Evolutionary conservation across 257 asterid species (phyloP).

Genomic region (Plectranthus barbatus): DNA sequence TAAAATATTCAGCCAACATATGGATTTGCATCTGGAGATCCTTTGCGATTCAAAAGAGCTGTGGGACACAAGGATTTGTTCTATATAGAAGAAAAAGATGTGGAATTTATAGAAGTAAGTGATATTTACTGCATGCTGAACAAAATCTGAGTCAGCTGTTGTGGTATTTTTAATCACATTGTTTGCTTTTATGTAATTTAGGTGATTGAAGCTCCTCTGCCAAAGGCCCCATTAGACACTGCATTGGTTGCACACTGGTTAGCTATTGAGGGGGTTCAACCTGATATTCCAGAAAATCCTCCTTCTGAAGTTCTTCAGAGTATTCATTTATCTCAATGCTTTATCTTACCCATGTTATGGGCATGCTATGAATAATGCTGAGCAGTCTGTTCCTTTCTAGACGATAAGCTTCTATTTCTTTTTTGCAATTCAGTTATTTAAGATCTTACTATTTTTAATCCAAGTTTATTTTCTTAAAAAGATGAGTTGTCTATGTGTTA

Average conservation of each 20-base stretch:
- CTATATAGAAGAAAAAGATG: conserved; percentile 78
- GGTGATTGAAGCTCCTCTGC: conserved; percentile 97
- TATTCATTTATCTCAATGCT: conserved; percentile 15
- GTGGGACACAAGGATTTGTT: conserved; percentile 91
- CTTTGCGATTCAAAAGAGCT: conserved; percentile 79
- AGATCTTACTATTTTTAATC: background rate
- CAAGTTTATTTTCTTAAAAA: background rate
- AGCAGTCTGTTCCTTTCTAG: background rate
- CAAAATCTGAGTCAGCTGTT: background rate
- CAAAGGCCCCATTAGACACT: conserved; percentile 84
- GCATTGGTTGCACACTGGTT: conserved; percentile 85
- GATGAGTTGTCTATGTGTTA: conserved; percentile 23
- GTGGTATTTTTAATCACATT: background rate
- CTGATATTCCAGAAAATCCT: conserved; percentile 94
- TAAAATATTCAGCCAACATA: conserved; percentile 57
- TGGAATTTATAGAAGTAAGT: conserved; percentile 88
- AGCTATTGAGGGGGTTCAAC: conserved; percentile 94
- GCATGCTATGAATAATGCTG: background rate
- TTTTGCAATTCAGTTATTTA: background rate
- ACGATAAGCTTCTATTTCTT: background rate
- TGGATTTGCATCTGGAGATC: conserved; percentile 92
- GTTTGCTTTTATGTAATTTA: conserved; percentile 19
- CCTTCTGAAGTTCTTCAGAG: conserved; percentile 74
- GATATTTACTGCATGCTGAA: background rate
- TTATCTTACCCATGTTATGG: background rate